A percentile compares a stretch with the other conserved stretches of the same genome.
These are phyloP conservation scores for Phytomonas sp. DNA, from an alignment of 208 protist species.

Conservation along the genomic window DNA sequence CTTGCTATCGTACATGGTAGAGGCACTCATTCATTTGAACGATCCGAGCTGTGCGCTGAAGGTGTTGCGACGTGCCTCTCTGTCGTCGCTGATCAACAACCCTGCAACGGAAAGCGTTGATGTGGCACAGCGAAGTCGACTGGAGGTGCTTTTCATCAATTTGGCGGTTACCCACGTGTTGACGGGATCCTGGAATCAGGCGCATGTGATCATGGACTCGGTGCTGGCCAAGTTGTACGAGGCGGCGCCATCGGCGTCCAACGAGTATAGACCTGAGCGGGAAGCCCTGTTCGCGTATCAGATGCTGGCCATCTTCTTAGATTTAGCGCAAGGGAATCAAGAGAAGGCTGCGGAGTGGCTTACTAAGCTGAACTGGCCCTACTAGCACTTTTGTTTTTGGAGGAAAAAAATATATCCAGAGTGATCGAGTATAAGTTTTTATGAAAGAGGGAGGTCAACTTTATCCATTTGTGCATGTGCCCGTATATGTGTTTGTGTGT, in stretches of 20 bases:
- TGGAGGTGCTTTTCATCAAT: slow-evolving; percentile 82
- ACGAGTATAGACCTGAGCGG: slow-evolving; percentile 50
- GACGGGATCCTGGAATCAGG: slow-evolving; percentile 77
- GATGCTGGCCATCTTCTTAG: slow-evolving; percentile 70
- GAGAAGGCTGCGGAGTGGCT: slow-evolving; percentile 73
- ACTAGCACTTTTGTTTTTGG: slow-evolving; percentile 15
- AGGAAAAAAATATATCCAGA: background rate
- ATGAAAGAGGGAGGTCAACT: background rate
- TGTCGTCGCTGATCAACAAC: slow-evolving; percentile 47
- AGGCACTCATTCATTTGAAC: slow-evolving; percentile 79
- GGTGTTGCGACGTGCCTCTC: slow-evolving; percentile 53
- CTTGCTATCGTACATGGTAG: slow-evolving; percentile 72
- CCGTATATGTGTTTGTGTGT: background rate
- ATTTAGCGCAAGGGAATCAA: slow-evolving; percentile 77
- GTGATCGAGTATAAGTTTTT: background rate
- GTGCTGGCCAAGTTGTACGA: slow-evolving; percentile 78
- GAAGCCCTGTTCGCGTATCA: slow-evolving; percentile 71
- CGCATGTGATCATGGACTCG: slow-evolving; percentile 66
- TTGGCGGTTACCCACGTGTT: slow-evolving; percentile 76
- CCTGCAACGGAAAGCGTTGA: slow-evolving; percentile 24
- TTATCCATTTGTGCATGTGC: background rate
- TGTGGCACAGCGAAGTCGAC: slow-evolving; percentile 62
- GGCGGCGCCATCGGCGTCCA: slow-evolving; percentile 16
- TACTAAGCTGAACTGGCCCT: slow-evolving; percentile 54
- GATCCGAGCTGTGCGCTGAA: slow-evolving; percentile 65